Percentiles rank a stretch among this genome's conserved stretches.
These are phyloP conservation scores for Penicillium sp. DNA, from an alignment of 2,329 filamentous ascomycete genomes.

Conservation along the genomic window DNA sequence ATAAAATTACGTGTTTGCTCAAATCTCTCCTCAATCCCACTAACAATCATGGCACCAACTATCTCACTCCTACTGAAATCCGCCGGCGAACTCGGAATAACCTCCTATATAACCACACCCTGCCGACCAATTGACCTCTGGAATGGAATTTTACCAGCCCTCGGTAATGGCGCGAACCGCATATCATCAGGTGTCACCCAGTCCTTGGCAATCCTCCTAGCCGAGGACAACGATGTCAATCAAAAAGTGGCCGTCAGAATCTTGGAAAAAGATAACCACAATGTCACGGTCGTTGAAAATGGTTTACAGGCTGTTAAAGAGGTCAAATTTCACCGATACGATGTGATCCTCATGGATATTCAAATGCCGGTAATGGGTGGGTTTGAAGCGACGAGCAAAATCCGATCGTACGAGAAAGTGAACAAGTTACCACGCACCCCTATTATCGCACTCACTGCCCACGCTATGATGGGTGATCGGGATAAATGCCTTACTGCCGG, in stretches of 20 bases:
- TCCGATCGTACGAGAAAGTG: conserved; percentile 83
- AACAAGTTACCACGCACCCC: conserved; percentile 77
- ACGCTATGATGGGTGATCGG: conserved; percentile 93
- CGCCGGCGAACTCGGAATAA: conserved; percentile 87
- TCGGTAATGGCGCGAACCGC: conserved; percentile 89
- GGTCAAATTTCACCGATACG: conserved; percentile 82
- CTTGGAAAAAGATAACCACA: conserved; percentile 82
- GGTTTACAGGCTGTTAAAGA: conserved; percentile 71
- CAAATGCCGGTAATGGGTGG: conserved; percentile 98
- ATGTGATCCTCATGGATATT: conserved; percentile 95
- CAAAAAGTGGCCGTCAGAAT: conserved; percentile 93
- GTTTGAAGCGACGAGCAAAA: conserved; percentile 90
- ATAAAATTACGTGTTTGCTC: conserved; percentile 78
- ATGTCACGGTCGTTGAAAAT: conserved; percentile 75
- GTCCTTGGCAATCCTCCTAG: conserved; percentile 88
- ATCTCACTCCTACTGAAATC: conserved; percentile 89
- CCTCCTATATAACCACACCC: conserved; percentile 94
- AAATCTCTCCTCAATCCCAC: conserved; percentile 92
- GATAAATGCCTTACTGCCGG: conserved; percentile 95
- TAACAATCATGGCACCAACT: conserved; percentile 84
- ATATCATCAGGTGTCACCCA: conserved; percentile 87
- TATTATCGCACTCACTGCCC: conserved; percentile 89
- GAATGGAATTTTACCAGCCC: conserved; percentile 88
- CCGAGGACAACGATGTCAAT: conserved; percentile 94
- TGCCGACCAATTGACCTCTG: conserved; percentile 88